Conservation (phyloP, 495 filamentous ascomycete genomes). For the Xylaria scruposa region DNA sequence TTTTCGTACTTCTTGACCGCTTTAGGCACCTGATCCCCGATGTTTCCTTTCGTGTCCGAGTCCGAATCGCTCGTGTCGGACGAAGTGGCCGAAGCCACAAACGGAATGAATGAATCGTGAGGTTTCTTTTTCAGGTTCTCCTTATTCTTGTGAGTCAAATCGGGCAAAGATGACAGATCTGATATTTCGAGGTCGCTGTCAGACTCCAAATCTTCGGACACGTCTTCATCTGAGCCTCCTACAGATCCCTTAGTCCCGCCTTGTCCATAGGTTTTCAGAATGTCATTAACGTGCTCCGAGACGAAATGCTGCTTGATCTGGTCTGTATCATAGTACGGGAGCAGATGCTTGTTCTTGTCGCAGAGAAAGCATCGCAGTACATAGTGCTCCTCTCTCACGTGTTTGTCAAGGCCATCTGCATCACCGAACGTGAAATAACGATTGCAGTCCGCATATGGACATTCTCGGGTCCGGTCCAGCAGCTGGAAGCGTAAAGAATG, state of each 20-base stretch:
- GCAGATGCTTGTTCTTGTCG: slow-evolving; percentile 25
- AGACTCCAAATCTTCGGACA: background rate
- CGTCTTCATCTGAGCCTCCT: background rate
- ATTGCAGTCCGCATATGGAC: slow-evolving; percentile 43
- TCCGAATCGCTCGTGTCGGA: background rate
- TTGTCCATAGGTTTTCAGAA: slow-evolving; percentile 12
- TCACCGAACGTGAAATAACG: slow-evolving; percentile 37
- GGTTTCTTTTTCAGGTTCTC: background rate
- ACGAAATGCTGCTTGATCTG: slow-evolving; percentile 42
- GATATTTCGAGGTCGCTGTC: background rate
- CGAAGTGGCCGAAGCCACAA: background rate
- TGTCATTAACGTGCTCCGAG: slow-evolving; percentile 35
- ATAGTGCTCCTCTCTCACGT: slow-evolving; percentile 36
- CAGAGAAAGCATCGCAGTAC: slow-evolving; percentile 38
- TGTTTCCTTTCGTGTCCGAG: background rate
- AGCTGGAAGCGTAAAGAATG: slow-evolving; percentile 42
- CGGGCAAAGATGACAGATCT: background rate
- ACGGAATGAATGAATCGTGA: background rate
- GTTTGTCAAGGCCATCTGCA: slow-evolving; percentile 28
- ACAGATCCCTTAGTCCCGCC: background rate
- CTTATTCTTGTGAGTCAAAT: background rate
- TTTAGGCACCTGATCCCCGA: too few species aligned
- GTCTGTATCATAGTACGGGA: slow-evolving; percentile 30
- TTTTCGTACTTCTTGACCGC: too few species aligned
- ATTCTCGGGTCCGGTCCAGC: slow-evolving; percentile 42